These are phyloP conservation scores for Pythium angustatum DNA, from an alignment of 352 stramenopile species.

Conservation along the genomic window DNA sequence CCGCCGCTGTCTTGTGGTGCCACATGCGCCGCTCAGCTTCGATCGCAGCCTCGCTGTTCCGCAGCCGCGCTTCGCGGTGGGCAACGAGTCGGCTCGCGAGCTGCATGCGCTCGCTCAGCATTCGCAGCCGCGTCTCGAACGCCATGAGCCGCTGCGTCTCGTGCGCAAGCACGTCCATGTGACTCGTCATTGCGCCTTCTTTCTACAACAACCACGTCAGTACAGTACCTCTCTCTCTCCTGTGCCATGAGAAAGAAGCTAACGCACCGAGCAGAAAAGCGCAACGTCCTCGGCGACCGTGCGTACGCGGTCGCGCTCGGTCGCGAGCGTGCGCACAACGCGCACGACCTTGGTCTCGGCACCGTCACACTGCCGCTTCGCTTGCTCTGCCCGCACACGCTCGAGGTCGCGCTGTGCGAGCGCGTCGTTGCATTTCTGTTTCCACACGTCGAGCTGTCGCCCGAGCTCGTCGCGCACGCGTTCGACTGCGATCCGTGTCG, in stretches of 20 bases:
- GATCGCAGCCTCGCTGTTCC: conserved; percentile 70
- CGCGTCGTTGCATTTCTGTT: conserved; percentile 51
- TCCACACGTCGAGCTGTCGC: conserved; percentile 48
- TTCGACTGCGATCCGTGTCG: neutral
- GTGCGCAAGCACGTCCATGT: conserved; percentile 45
- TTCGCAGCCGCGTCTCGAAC: conserved; percentile 40
- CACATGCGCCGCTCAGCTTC: conserved; percentile 37
- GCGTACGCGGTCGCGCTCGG: conserved; percentile 52
- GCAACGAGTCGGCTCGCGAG: conserved; percentile 43
- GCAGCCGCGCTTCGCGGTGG: conserved; percentile 54
- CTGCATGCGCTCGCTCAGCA: conserved; percentile 42
- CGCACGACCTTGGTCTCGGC: conserved; percentile 48
- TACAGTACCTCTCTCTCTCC: neutral
- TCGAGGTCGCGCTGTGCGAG: conserved; percentile 65
- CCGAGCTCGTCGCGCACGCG: conserved; percentile 16
- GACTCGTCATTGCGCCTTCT: conserved; percentile 45
- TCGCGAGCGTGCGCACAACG: conserved; percentile 48
- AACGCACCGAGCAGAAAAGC: conserved; percentile 42
- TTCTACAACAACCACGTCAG: conserved; percentile 14
- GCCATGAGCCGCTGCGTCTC: conserved; percentile 37
- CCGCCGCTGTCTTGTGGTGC: conserved; percentile 11
- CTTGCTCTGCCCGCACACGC: conserved; percentile 34
- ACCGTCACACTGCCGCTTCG: conserved; percentile 26
- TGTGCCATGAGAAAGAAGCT: neutral
- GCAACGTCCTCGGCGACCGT: conserved; percentile 45